Evolutionary conservation across 2,329 filamentous ascomycete species (phyloP).

Genomic region (Passalora sequoiae): DNA sequence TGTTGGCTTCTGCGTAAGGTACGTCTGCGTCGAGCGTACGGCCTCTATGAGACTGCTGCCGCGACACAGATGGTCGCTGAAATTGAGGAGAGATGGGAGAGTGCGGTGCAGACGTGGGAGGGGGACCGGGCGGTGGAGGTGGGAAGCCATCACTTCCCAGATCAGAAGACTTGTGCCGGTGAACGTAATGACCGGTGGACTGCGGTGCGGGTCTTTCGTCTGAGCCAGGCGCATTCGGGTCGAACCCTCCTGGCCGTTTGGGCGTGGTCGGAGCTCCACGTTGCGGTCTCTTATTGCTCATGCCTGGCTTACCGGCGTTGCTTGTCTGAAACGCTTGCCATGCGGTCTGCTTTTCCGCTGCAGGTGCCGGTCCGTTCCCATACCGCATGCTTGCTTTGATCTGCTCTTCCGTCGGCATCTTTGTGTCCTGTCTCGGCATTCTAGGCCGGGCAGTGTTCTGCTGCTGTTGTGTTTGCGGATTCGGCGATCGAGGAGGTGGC

Average conservation of each 20-base stretch:
- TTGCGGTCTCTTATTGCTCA: slow-evolving; percentile 37
- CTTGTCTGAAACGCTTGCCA: slow-evolving; percentile 32
- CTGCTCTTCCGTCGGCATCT: slow-evolving; percentile 35
- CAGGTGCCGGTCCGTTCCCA: slow-evolving; percentile 21
- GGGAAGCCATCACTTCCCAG: slow-evolving; percentile 26
- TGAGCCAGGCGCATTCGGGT: slow-evolving; percentile 53
- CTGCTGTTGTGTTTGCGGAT: slow-evolving; percentile 23
- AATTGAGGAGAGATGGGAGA: slow-evolving; percentile 26
- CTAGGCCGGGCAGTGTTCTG: slow-evolving; percentile 13
- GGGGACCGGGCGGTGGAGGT: slow-evolving; percentile 35
- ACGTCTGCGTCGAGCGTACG: slow-evolving; percentile 29
- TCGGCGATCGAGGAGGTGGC: slow-evolving; percentile 20
- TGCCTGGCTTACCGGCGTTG: slow-evolving; percentile 28
- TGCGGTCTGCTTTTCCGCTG: slow-evolving; percentile 33
- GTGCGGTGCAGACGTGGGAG: slow-evolving; percentile 32
- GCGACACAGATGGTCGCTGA: slow-evolving; percentile 37
- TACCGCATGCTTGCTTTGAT: slow-evolving; percentile 35
- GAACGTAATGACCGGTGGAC: slow-evolving; percentile 24
- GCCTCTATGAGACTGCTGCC: slow-evolving; percentile 35
- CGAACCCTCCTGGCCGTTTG: slow-evolving; percentile 51
- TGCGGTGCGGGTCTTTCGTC: slow-evolving; percentile 52
- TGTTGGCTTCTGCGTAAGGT: slow-evolving; percentile 44
- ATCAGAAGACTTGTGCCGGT: slow-evolving; percentile 29
- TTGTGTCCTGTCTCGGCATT: slow-evolving; percentile 29
- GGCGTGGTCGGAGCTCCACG: slow-evolving; percentile 37